Percentiles rank a stretch among this genome's conserved stretches.
Conservation (phyloP, 2,329 filamentous ascomycete genomes). For the Tolypocladium amazonense region DNA sequence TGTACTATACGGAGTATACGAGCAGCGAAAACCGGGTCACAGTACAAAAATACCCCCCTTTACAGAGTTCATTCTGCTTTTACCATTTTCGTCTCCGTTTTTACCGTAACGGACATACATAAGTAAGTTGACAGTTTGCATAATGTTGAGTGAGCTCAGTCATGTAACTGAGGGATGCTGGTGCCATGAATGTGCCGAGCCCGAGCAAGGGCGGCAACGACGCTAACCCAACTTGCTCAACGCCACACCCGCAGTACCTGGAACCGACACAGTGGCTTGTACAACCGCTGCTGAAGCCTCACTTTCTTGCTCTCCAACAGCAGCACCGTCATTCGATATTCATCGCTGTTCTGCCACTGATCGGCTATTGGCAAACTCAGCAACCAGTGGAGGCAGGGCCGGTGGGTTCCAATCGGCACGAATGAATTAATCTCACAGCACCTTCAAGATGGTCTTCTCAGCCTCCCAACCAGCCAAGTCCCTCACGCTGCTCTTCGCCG, state of each 20-base stretch:
- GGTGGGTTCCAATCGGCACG: background rate
- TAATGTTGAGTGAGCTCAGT: background rate
- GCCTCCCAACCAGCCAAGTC: constrained; percentile 12
- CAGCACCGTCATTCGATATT: background rate
- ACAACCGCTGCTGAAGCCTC: background rate
- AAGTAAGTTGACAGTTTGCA: background rate
- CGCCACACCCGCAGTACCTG: background rate
- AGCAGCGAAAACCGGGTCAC: no score
- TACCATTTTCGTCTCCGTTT: background rate
- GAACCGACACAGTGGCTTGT: background rate
- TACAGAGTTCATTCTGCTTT: background rate
- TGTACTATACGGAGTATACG: no score
- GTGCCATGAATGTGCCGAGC: background rate
- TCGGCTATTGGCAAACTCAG: background rate
- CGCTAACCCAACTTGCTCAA: no score
- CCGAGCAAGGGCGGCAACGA: background rate
- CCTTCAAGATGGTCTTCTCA: background rate
- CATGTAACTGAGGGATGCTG: background rate
- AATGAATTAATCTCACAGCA: background rate
- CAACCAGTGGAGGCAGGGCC: background rate
- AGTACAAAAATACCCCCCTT: no score
- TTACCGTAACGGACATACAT: background rate
- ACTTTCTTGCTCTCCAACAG: background rate
- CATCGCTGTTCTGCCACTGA: background rate
- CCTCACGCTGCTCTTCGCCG: constrained; percentile 32